These are phyloP conservation scores for Barnettozyma wickerhamii DNA, from an alignment of 805 yeast species.

Conservation along the genomic window DNA sequence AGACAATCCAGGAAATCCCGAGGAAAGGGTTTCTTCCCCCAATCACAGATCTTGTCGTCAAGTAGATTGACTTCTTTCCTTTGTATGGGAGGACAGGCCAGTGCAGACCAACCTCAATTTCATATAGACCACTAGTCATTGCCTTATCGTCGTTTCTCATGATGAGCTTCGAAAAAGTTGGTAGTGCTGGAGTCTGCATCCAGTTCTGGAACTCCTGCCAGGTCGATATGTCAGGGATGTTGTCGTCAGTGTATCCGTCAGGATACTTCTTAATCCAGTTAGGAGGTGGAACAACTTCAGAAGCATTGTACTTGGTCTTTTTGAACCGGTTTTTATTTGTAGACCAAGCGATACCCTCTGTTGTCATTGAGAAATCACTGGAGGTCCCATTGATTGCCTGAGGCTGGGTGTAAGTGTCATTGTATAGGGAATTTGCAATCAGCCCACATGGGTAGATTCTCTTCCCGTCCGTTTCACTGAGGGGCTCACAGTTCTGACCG, in stretches of 20 bases:
- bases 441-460: constrained; percentile 81
- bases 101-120: constrained; percentile 63
- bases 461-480: constrained; percentile 50
- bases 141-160: constrained; percentile 56
- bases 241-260: constrained; percentile 64
- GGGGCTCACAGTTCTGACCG: constrained; percentile 60
- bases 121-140: constrained; percentile 55
- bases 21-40: constrained; percentile 76
- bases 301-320: constrained; percentile 54
- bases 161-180: constrained; percentile 62
- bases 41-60: constrained; percentile 66
- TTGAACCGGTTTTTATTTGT: constrained; percentile 61
- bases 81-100: constrained; percentile 71
- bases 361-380: constrained; percentile 36
- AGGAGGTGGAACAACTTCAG: constrained; percentile 76
- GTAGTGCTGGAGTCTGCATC: constrained; percentile 81
- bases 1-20: constrained; percentile 71
- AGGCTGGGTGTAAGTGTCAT: constrained; percentile 63
- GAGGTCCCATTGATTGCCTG: constrained; percentile 29
- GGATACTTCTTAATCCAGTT: constrained; percentile 73
- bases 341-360: constrained; percentile 66
- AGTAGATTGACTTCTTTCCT: constrained; percentile 62
- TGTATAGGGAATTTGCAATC: constrained; percentile 76
- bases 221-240: constrained; percentile 61
- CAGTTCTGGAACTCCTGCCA: constrained; percentile 78